phyloP scores from a whole-genome alignment of 2,329 filamentous ascomycete genomes.

The Diaporthe sp. region DNA sequence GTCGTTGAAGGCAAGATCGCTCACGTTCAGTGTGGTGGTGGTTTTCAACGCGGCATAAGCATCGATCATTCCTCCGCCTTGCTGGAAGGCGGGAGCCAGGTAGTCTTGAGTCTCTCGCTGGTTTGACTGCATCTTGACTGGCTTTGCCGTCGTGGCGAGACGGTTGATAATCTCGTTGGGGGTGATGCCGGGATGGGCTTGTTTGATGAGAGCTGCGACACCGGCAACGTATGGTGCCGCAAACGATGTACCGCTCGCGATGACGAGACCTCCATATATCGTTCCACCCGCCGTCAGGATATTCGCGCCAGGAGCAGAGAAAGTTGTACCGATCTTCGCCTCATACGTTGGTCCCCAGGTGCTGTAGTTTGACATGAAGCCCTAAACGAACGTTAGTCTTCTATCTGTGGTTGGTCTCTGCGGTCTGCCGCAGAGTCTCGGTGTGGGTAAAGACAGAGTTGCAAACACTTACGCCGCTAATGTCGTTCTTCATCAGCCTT shows the following conservation, averaged over 20 bases:
- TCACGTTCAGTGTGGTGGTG: conserved; percentile 32
- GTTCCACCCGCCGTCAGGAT: conserved; percentile 7
- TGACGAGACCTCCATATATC: conserved; percentile 26
- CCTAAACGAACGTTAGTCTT: background rate
- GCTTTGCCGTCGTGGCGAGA: conserved; percentile 32
- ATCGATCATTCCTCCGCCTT: conserved; percentile 28
- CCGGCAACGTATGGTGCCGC: conserved; percentile 28
- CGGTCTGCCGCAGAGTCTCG: background rate
- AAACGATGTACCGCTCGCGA: conserved; percentile 32
- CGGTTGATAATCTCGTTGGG: conserved; percentile 27
- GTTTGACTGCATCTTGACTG: conserved; percentile 35
- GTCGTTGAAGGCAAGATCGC: conserved; percentile 34
- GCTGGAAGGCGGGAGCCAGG: conserved; percentile 25
- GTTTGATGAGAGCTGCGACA: conserved; percentile 17
- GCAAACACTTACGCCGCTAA: background rate
- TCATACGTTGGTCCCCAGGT: conserved; percentile 36
- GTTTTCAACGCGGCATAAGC: conserved; percentile 24
- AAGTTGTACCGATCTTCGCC: conserved; percentile 9
- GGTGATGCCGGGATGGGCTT: conserved; percentile 24
- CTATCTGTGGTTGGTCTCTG: background rate
- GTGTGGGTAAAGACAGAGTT: background rate
- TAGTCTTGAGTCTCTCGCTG: conserved; percentile 24
- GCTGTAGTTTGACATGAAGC: conserved; percentile 29
- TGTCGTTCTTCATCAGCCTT: conserved; percentile 29
- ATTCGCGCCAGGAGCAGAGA: conserved; percentile 27